Base-by-base conservation (phyloP, 2,329 filamentous ascomycete genomes). In the Paecilomyces sp. region DNA sequence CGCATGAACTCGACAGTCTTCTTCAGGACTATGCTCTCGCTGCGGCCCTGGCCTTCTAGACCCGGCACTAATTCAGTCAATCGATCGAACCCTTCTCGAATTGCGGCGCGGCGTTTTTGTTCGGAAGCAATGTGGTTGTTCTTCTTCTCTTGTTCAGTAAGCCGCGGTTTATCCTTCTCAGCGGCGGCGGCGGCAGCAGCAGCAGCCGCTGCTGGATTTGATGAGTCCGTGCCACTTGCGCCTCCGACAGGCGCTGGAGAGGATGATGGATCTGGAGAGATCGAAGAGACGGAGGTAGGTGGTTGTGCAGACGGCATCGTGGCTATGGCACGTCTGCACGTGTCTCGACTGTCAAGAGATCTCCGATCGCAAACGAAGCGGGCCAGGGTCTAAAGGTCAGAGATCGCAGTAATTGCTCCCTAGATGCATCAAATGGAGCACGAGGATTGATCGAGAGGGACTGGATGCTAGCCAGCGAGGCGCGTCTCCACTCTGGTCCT, bases 11-110 rank as follows among this genome's bases (percentile, higher is more conserved):
- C 85, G 31, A 89, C 84, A 0, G 88, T 89, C 64, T 83, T 83
- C 63, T 87, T 85, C 24, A 96, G 80, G n/a, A 96, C 91, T 18
- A 91, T 81, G 30, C 90, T 90, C 73, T 96, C 92, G 64, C 90
- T 94, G 54, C 91, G 86, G 1, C 89, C 92, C 69, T 92, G 89
- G 0, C 92, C 92, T 67, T 90, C 84, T 57, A 95, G 81, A 0
- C 90, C 91, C 0, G 92, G 92, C 0, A 96, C 90, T 33, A 95
- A 81, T 57, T 87, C 84, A 15, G 90, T 90, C 28, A 96, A 82
- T 34, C 87, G 84, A 73, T 96, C 91, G 72, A 95, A 96, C 59
- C 89, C 90, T 60, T 90, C 86, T 54, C 92, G 84, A 65, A 96
- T 96, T 13, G 88, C 89, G 60, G 86, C 83, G 53, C 87, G 84